Evolutionary conservation across 305 asterid species (phyloP), one percentile per base, ranked within the genome.

Genomic region (Lippia alba): DNA sequence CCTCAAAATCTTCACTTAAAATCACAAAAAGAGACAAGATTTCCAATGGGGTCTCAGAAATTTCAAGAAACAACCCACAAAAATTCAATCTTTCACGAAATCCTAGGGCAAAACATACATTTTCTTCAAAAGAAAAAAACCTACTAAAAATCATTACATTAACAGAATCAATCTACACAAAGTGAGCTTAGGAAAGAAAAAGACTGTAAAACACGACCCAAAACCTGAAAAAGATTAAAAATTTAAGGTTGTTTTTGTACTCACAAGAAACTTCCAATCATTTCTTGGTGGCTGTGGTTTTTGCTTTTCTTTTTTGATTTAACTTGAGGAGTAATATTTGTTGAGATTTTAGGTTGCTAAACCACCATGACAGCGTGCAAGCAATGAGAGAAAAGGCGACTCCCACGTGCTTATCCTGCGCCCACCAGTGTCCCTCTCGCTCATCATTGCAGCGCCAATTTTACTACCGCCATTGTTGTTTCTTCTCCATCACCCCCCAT

Each of bases 331-430:
- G 75, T 40, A 55, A 45, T 71, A 50, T 34, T 71, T 19, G 16
- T 44, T 44, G 49, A 44, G 14, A 10, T 49, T 61, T 64, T 57
- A 16, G 71, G 8, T 67, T 51, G 70, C 63, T 76, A 73, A 51
- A 57, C 49, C 61, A 63, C 78, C 83, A 75, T 80, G 85, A 64
- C 87, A 84, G 86, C 85, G 83, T 85, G 90, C 82, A 71, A 70
- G 82, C 53, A 80, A 79, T 74, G 80, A 80, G 76, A 76, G 84
- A 85, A 79, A 44, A 77, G 86, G 83, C 75, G 74, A 80, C 41
- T 70, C 74, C 85, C 92, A 84, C 89, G 91, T 88, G 89, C 86
- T 87, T 87, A 84, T 81, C 83, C 72, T 74, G 82, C 75, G 81
- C 86, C 88, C 79, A 81, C 87, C 79, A 53, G 57, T 68, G 82